These are phyloP conservation scores for Cajanus cajan DNA, from an alignment of 306 rosid genomes.

Conservation along the genomic window DNA sequence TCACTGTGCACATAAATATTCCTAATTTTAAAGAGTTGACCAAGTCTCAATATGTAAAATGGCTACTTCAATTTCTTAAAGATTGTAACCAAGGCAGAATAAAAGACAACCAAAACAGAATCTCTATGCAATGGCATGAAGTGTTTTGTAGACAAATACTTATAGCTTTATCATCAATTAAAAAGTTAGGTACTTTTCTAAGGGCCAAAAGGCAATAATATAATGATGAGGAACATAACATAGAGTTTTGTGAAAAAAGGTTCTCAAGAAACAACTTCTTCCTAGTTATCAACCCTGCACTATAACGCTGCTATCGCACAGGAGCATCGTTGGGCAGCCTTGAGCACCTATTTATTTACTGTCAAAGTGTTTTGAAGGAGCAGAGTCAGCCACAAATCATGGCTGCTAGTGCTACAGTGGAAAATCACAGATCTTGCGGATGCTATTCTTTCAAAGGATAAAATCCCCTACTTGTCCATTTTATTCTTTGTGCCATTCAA, in stretches of 20 bases:
- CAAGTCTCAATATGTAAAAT: background rate
- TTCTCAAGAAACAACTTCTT: background rate
- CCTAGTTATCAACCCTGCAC: background rate
- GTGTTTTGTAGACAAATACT: background rate
- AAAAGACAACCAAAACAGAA: constrained; percentile 1
- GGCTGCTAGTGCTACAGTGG: background rate
- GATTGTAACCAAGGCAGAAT: background rate
- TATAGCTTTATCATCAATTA: background rate
- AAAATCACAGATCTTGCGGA: background rate
- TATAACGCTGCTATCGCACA: background rate
- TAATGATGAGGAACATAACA: background rate
- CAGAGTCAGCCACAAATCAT: background rate
- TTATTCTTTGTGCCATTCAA: background rate
- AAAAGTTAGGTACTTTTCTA: background rate
- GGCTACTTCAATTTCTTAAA: background rate
- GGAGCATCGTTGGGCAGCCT: background rate
- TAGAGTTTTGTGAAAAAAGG: background rate
- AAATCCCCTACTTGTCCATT: background rate
- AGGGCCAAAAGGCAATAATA: background rate
- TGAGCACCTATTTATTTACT: background rate
- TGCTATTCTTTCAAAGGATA: background rate
- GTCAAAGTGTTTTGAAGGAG: background rate
- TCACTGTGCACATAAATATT: background rate
- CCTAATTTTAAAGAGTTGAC: constrained; percentile 2
- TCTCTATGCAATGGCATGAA: background rate